phyloP scores from a whole-genome alignment of 345 rosid species.

The Capsella bursapastoris region DNA sequence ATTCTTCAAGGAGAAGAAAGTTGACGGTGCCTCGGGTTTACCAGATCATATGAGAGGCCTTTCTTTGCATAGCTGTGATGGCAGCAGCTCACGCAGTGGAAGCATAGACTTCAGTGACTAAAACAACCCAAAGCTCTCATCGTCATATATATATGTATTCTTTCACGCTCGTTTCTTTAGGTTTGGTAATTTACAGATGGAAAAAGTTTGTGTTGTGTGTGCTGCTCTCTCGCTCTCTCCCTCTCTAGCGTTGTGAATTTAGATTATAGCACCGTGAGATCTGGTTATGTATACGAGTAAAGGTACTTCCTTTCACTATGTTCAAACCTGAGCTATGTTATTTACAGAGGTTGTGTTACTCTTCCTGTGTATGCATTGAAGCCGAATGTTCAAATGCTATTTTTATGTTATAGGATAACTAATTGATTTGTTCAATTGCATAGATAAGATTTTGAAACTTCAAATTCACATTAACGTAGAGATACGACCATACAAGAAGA shows the following conservation, averaged over 20 bases:
- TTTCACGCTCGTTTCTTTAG: constrained; percentile 29
- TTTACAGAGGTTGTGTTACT: constrained; percentile 23
- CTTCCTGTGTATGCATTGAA: constrained; percentile 25
- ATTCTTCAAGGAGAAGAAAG: constrained; percentile 88
- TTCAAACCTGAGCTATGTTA: constrained; percentile 39
- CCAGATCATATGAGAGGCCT: constrained; percentile 75
- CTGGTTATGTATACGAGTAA: constrained; percentile 40
- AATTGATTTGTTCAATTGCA: constrained; percentile 18
- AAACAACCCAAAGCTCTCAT: constrained; percentile 33
- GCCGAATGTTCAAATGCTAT: constrained; percentile 1
- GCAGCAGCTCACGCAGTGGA: constrained; percentile 83
- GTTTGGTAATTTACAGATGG: constrained; percentile 3
- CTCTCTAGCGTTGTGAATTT: constrained; percentile 39
- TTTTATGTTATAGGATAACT: neutral
- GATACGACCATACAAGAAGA: constrained; percentile 4
- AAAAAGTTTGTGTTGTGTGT: constrained; percentile 27
- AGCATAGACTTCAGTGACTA: constrained; percentile 76
- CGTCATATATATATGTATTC: constrained; percentile 35
- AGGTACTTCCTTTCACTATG: constrained; percentile 36
- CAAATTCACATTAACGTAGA: constrained; percentile 19
- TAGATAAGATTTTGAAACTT: constrained; percentile 15
- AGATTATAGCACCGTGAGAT: constrained; percentile 38
- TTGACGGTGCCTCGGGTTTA: constrained; percentile 60
- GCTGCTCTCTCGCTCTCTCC: constrained; percentile 2
- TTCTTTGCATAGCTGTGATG: constrained; percentile 78